These are phyloP conservation scores for Verticillium isaacii DNA, from an alignment of 2,329 filamentous ascomycete genomes.

Conservation along the genomic window DNA sequence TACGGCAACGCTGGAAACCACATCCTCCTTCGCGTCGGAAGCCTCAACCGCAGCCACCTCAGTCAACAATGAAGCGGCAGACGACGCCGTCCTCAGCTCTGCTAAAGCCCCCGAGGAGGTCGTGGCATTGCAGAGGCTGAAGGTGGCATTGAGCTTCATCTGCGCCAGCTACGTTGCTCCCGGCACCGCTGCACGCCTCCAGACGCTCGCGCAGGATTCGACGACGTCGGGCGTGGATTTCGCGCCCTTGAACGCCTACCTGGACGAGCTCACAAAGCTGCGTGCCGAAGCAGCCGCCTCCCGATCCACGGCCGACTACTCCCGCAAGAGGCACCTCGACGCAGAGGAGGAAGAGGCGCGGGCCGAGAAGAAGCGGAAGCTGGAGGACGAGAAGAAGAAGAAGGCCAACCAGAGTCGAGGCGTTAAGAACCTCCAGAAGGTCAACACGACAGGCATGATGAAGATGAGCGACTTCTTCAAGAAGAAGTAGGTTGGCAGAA, in stretches of 20 bases:
- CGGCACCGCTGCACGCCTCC: constrained; percentile 35
- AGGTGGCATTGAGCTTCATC: constrained; percentile 61
- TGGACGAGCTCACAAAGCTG: constrained; percentile 60
- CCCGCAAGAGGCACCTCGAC: constrained; percentile 61
- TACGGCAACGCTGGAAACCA: constrained; percentile 25
- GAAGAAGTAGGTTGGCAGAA: constrained; percentile 45
- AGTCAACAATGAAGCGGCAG: constrained; percentile 24
- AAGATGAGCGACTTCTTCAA: constrained; percentile 95
- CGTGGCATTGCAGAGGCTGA: constrained; percentile 56
- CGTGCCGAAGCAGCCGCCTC: constrained; percentile 67
- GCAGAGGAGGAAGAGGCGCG: constrained; percentile 62
- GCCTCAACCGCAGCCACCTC: constrained; percentile 42
- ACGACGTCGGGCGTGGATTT: constrained; percentile 53
- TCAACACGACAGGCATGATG: constrained; percentile 89
- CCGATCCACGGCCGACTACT: constrained; percentile 64
- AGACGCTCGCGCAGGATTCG: constrained; percentile 31
- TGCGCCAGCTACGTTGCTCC: constrained; percentile 54
- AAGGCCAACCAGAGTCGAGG: constrained; percentile 71
- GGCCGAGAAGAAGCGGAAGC: constrained; percentile 76
- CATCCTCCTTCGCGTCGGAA: constrained; percentile 30
- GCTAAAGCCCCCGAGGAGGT: constrained; percentile 45
- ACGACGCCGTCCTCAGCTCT: constrained; percentile 31
- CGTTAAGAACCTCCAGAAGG: constrained; percentile 80
- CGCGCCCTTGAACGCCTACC: constrained; percentile 63
- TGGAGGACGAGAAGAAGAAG: constrained; percentile 84